Percentiles rank a stretch among this genome's conserved stretches.
Conservation (phyloP, 2,329 filamentous ascomycete species). For the Endoconidiophora laricicola region DNA sequence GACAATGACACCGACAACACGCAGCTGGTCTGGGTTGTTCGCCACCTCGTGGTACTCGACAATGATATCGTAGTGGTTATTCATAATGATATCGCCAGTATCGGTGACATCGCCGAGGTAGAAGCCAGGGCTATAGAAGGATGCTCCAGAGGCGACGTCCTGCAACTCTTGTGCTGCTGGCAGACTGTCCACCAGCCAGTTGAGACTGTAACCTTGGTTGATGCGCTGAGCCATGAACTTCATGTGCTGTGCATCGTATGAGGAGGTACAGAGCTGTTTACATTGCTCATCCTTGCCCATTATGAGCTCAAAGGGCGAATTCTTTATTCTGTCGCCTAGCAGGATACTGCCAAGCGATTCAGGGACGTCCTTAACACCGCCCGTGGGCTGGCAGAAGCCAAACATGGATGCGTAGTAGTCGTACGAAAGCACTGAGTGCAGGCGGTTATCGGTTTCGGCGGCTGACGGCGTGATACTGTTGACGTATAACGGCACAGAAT, state of each 20-base stretch:
- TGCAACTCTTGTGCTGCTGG: conserved; percentile 72
- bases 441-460: conserved; percentile 56
- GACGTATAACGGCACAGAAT: conserved; percentile 73
- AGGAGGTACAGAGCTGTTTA: conserved; percentile 56
- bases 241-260: conserved; percentile 47
- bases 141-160: conserved; percentile 58
- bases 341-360: conserved; percentile 84
- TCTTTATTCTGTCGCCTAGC: conserved; percentile 93
- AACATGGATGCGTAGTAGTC: conserved; percentile 88
- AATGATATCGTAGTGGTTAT: conserved; percentile 92
- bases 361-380: conserved; percentile 60
- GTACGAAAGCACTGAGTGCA: conserved; percentile 87
- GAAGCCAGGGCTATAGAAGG: conserved; percentile 88
- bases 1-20: conserved; percentile 85
- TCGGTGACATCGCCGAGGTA: conserved; percentile 42
- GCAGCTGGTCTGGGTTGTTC: conserved; percentile 45
- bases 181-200: conserved; percentile 89
- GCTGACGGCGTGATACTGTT: conserved; percentile 83
- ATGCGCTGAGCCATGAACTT: conserved; percentile 74
- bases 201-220: conserved; percentile 72
- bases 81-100: conserved; percentile 40
- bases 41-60: conserved; percentile 81
- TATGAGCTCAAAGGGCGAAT: conserved; percentile 78
- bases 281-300: conserved; percentile 83
- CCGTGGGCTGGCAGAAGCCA: conserved; percentile 70